Conservation (phyloP, 2,329 filamentous ascomycete genomes). For the Epichloe sylvatica region DNA sequence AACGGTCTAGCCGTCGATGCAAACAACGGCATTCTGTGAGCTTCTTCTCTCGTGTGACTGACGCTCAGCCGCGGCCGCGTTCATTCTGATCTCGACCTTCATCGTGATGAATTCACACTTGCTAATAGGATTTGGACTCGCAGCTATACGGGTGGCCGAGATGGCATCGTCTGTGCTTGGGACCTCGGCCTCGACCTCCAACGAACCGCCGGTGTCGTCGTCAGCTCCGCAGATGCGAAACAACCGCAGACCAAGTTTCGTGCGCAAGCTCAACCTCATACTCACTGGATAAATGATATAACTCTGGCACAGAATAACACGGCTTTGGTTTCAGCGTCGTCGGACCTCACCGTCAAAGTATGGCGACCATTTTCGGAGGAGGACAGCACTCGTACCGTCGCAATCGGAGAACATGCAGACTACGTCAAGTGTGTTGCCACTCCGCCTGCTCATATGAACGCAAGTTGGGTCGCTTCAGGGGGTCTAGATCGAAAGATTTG, state of each 20-base stretch:
- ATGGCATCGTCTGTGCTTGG: constrained; percentile 94
- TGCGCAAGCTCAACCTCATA: constrained; percentile 59
- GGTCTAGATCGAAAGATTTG: constrained; percentile 85
- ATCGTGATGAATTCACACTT: no score
- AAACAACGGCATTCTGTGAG: constrained; percentile 74
- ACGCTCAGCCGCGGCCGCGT: background rate
- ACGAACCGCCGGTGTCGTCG: constrained; percentile 13
- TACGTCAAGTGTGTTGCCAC: constrained; percentile 92
- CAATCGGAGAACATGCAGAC: constrained; percentile 85
- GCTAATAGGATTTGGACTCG: background rate
- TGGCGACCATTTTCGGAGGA: constrained; percentile 64
- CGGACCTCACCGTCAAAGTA: constrained; percentile 84
- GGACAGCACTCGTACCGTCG: constrained; percentile 39
- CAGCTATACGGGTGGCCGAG: constrained; percentile 90
- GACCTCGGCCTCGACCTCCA: constrained; percentile 62
- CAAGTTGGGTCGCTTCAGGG: constrained; percentile 89
- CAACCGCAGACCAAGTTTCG: constrained; percentile 42
- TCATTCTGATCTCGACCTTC: no score
- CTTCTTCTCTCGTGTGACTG: constrained; percentile 4
- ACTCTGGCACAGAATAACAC: constrained; percentile 63
- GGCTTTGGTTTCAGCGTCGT: constrained; percentile 76
- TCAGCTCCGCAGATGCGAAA: constrained; percentile 15
- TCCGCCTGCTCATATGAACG: constrained; percentile 43
- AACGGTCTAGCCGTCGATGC: constrained; percentile 85
- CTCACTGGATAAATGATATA: constrained; percentile 94